These are phyloP conservation scores for Zygnema cylindricum DNA, from an alignment of 139 green algal genomes.

Conservation along the genomic window DNA sequence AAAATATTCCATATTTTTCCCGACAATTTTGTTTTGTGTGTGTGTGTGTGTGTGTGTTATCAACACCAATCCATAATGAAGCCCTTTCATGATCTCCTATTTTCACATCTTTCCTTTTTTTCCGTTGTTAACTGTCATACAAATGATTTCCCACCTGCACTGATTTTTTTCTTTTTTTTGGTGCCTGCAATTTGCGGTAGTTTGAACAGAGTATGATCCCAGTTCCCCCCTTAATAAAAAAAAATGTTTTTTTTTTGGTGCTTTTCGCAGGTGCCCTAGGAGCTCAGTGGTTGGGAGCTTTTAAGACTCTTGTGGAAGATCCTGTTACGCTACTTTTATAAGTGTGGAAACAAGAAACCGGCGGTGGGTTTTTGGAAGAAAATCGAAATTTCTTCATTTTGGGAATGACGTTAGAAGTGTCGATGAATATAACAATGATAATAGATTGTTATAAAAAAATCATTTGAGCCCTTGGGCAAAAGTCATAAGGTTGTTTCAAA, in stretches of 20 bases:
- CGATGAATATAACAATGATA: too few relatives aligned
- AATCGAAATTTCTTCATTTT: not conserved
- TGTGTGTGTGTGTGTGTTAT: too few relatives aligned
- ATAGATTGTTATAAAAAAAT: too few relatives aligned
- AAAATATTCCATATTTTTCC: too few relatives aligned
- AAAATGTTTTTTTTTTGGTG: not conserved
- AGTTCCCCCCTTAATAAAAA: not conserved
- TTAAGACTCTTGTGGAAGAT: conserved; percentile 91
- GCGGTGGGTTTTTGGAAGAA: not conserved
- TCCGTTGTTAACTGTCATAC: conserved; percentile 13
- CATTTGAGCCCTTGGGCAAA: too few relatives aligned
- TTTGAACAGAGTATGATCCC: not conserved
- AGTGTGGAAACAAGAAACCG: conserved; percentile 45
- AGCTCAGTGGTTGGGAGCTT: conserved; percentile 92
- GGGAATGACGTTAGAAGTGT: too few relatives aligned
- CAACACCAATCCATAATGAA: too few relatives aligned
- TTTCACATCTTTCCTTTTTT: too few relatives aligned
- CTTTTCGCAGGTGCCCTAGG: conserved; percentile 75
- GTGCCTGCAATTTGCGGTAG: not conserved
- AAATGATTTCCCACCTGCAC: conserved; percentile 40
- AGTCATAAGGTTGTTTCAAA: too few relatives aligned
- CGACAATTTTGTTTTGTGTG: too few relatives aligned
- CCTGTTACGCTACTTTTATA: conserved; percentile 89
- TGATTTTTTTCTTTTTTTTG: too few relatives aligned
- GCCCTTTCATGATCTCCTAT: too few relatives aligned